Base-by-base conservation (phyloP, 2,329 filamentous ascomycete species). In the Moelleriella libera region DNA sequence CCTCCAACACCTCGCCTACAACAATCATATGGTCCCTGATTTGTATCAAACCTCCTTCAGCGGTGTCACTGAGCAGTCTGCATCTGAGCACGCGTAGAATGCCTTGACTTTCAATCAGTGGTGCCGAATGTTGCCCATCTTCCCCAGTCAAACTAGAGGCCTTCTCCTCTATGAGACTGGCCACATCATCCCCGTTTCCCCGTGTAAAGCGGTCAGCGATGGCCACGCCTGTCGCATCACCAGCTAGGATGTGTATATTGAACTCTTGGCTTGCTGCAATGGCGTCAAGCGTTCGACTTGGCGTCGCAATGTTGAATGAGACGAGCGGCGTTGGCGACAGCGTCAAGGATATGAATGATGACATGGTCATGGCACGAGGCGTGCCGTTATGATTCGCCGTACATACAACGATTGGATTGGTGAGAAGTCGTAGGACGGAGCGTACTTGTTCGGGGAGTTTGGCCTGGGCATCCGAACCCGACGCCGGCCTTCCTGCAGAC, bases 331-430 rank as follows among this genome's bases (percentile, higher is more conserved):
- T 65, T 0, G 75, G 75, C n/a, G 57, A 53, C 14, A 79, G 64
- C 12, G 72, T 68, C 30, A 80, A 60, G 0, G 74, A 77, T 2
- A 75, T 75, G 51, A 80, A 71, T 2, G 75, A 78, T 6, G 76
- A 79, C 65, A 78, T 75, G 32, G 76, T 79, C 69, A 80, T 75
- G 44, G 69, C 76, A 32, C 70, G 66, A 5, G 69, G 57, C 41
- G 55, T 47, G 50, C 59, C 28, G 32, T 57, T 52, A 37, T 64
- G 59, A n/a, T 63, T 58, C 28, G 72, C 63, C 28, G 75, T 78
- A 56, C 74, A 74, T 10, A 77, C 69, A n/a, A 77, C 73, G 39
- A 75, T 73, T 1, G 74, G 71, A 54, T 76, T 70, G 3, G 71
- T 64, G 10, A 79, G 62, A 11, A 72, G 68, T 48, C 75, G 73